A percentile compares a stretch with the other conserved stretches of the same genome.
phyloP scores from a whole-genome alignment of 257 asterid genomes.

The Pogostemon cablin region DNA sequence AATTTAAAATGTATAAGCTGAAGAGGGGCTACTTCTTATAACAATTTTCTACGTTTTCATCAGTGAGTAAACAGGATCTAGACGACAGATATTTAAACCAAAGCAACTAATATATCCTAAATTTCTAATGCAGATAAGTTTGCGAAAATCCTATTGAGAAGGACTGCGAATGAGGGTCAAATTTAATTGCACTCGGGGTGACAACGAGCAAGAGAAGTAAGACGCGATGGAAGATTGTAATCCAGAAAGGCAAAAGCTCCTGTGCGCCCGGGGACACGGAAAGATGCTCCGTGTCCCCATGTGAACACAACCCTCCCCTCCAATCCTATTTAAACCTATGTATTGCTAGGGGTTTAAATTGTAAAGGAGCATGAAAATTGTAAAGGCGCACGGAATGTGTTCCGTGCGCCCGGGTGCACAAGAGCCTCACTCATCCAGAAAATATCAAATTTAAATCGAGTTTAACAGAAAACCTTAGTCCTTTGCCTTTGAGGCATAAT shows the following conservation, averaged over 20 bases:
- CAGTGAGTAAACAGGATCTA: background rate
- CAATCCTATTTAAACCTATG: too few relatives aligned
- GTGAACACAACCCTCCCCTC: too few relatives aligned
- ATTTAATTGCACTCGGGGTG: background rate
- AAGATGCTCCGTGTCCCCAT: too few relatives aligned
- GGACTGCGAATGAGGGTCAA: background rate
- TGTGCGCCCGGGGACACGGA: too few relatives aligned
- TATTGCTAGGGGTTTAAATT: too few relatives aligned
- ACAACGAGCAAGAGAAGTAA: background rate
- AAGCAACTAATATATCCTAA: background rate
- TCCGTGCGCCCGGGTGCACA: too few relatives aligned
- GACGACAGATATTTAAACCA: background rate
- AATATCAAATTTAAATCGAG: background rate
- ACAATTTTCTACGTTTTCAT: background rate
- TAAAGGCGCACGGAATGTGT: too few relatives aligned
- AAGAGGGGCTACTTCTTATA: too few relatives aligned
- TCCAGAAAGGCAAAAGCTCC: slow-evolving; percentile 10
- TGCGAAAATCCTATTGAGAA: background rate
- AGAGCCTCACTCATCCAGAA: too few relatives aligned
- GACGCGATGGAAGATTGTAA: slow-evolving; percentile 2
- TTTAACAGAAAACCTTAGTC: slow-evolving; percentile 49
- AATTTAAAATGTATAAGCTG: too few relatives aligned
- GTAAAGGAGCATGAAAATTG: too few relatives aligned
- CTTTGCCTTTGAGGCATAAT: slow-evolving; percentile 71
- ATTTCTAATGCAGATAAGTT: background rate